phyloP scores from a whole-genome alignment of 176 grass and related monocot genomes.

The Carex cristatella region DNA sequence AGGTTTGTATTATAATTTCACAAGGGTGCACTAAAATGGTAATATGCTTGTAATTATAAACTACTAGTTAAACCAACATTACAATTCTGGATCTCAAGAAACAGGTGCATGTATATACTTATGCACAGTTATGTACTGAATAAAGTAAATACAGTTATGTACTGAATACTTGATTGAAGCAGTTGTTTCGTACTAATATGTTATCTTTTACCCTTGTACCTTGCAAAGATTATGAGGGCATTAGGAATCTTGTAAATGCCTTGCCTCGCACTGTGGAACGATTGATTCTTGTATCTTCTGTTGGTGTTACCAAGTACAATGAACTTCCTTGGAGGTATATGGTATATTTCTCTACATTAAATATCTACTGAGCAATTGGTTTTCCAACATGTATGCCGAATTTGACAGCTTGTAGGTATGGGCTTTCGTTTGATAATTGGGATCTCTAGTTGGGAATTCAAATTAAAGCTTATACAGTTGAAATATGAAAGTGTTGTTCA shows the following conservation, averaged over 20 bases:
- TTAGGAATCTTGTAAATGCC: conserved; percentile 63
- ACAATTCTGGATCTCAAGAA: background rate
- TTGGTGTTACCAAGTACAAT: conserved; percentile 95
- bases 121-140: background rate
- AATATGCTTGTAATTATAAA: background rate
- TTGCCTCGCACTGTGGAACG: conserved; percentile 57
- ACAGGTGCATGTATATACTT: background rate
- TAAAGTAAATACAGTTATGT: background rate
- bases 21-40: background rate
- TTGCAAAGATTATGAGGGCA: conserved; percentile 77
- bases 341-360: background rate
- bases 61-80: background rate
- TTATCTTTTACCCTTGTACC: background rate
- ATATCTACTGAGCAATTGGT: background rate
- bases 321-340: conserved; percentile 89
- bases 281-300: conserved; percentile 69
- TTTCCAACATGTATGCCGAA: background rate
- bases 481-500: background rate
- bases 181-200: background rate
- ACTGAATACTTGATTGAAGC: background rate
- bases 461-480: background rate
- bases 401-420: background rate
- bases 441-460: background rate
- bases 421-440: background rate
- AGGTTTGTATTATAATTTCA: background rate